These are phyloP conservation scores for Yamadazyma phyllophila DNA, from an alignment of 805 yeast species.

Conservation along the genomic window DNA sequence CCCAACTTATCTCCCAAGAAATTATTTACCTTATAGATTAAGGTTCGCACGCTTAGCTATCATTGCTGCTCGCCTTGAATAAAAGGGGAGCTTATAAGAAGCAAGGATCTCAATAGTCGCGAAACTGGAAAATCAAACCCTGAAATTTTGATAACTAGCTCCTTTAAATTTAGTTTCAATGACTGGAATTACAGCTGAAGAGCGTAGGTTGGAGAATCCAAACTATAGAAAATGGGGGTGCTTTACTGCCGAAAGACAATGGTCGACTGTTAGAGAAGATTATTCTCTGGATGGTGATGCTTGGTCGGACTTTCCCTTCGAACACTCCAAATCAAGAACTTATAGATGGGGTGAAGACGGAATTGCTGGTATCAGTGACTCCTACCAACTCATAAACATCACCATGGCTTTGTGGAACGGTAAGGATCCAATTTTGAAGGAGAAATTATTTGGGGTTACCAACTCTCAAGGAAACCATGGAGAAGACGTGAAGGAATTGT, in stretches of 20 bases:
- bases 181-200: conserved; percentile 32
- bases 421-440: conserved; percentile 79
- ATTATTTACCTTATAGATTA: background rate
- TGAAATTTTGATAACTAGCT: conserved; percentile 1
- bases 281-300: conserved; percentile 85
- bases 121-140: conserved; percentile 7
- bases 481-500: conserved; percentile 86
- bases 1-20: background rate
- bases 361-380: conserved; percentile 83
- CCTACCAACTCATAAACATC: conserved; percentile 72
- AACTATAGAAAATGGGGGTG: conserved; percentile 89
- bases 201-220: conserved; percentile 33
- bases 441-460: conserved; percentile 82
- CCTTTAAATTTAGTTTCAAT: background rate
- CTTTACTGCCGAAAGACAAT: conserved; percentile 80
- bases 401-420: conserved; percentile 93
- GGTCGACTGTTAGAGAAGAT: conserved; percentile 88
- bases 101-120: conserved; percentile 5
- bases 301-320: conserved; percentile 86
- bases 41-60: background rate
- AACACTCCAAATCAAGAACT: conserved; percentile 74
- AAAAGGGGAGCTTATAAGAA: background rate
- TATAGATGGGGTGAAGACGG: conserved; percentile 98
- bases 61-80: conserved; percentile 5
- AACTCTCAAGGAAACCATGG: conserved; percentile 96